A percentile compares a stretch with the other conserved stretches of the same genome.
phyloP scores from a whole-genome alignment of 495 filamentous ascomycete genomes.

The Penicillium canescens region DNA sequence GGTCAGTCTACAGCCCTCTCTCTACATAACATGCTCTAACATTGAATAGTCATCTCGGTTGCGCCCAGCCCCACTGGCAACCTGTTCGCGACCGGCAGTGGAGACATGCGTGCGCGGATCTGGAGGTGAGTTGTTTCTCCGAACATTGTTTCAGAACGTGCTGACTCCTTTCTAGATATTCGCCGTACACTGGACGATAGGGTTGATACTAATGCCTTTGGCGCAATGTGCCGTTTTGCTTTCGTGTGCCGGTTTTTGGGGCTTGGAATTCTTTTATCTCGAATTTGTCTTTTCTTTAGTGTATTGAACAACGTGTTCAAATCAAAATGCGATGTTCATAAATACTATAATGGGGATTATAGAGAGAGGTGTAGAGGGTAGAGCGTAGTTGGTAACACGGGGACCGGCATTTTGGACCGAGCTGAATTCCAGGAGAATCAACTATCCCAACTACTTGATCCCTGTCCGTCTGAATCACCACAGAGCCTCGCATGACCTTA shows the following conservation, averaged over 20 bases:
- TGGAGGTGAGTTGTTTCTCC: slow-evolving; percentile 64
- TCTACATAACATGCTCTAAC: not conserved
- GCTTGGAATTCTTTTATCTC: slow-evolving; percentile 13
- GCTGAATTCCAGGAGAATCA: not conserved
- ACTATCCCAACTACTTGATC: slow-evolving; percentile 6
- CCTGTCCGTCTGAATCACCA: slow-evolving; percentile 23
- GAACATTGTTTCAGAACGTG: slow-evolving; percentile 4
- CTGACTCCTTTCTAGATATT: slow-evolving; percentile 34
- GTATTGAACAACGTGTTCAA: slow-evolving; percentile 1
- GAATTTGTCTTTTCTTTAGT: slow-evolving; percentile 3
- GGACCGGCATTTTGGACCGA: not conserved
- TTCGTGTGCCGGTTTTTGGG: slow-evolving; percentile 21
- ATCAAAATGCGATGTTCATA: not conserved
- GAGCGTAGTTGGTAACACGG: not conserved
- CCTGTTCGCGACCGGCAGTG: slow-evolving; percentile 83
- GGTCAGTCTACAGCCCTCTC: slow-evolving; percentile 41
- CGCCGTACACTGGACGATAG: slow-evolving; percentile 45
- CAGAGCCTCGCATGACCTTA: slow-evolving; percentile 14
- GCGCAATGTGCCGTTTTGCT: slow-evolving; percentile 37
- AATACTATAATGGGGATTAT: too few species aligned
- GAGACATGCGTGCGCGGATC: slow-evolving; percentile 88
- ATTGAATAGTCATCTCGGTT: slow-evolving; percentile 72
- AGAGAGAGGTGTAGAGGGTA: too few species aligned
- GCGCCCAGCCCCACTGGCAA: slow-evolving; percentile 79
- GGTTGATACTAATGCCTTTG: slow-evolving; percentile 34